These are phyloP conservation scores for Corymbia calophylla DNA, from an alignment of 441 rosid species.

Conservation along the genomic window DNA sequence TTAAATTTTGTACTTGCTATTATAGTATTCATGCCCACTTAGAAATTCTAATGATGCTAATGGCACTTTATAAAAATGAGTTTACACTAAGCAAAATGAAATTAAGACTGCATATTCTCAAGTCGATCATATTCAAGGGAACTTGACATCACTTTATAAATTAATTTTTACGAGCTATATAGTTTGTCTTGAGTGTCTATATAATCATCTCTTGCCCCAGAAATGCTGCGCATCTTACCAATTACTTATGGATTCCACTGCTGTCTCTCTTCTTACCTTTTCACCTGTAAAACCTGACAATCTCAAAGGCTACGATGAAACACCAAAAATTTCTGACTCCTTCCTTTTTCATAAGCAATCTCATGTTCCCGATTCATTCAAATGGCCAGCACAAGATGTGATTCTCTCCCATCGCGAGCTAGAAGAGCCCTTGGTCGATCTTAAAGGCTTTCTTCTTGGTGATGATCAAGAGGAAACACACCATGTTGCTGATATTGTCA, in stretches of 20 bases:
- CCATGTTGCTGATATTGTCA: neutral
- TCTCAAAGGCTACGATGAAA: neutral
- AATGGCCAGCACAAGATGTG: neutral
- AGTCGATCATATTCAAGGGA: neutral
- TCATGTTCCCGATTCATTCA: neutral
- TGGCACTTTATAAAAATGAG: no score
- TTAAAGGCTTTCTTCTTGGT: neutral
- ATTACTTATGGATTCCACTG: neutral
- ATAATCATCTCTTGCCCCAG: neutral
- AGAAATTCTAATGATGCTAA: neutral
- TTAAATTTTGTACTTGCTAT: no score
- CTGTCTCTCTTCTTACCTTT: neutral
- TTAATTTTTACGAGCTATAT: neutral
- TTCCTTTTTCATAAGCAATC: conserved; percentile 4
- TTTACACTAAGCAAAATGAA: neutral
- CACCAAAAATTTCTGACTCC: neutral
- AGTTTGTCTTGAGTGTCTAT: neutral
- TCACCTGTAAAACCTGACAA: neutral
- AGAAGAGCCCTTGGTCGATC: neutral
- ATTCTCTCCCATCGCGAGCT: neutral
- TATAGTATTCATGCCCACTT: neutral
- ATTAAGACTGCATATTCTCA: neutral
- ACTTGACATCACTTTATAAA: neutral
- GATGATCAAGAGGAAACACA: neutral
- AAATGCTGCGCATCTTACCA: neutral